Base-by-base conservation (phyloP, 2,329 filamentous ascomycete genomes). In the Colletotrichum incanum region DNA sequence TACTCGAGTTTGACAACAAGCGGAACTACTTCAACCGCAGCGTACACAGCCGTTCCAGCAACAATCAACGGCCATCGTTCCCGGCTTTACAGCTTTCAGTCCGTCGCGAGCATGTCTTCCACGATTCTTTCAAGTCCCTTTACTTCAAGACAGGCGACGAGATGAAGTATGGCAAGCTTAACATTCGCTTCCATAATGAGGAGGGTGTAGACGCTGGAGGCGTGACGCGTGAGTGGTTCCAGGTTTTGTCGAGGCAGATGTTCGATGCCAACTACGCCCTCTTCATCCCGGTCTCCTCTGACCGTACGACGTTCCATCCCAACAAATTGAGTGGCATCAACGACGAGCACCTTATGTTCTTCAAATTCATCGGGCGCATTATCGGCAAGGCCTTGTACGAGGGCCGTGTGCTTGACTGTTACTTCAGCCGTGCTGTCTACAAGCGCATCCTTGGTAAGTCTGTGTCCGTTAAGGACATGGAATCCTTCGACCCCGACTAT, bases 331-430 rank as follows among this genome's bases (percentile, higher is more conserved):
- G 96, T 82, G 92, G 92, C 55, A 92, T 98, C 88, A 99, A 99
- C 80, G 92, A 94, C 43, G 96, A 99, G 83, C 97, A 99, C 86
- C 84, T 98, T 72, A 91, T 94, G 86, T 99, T 98, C 89, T 99
- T 99, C 90, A 98, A 98, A 81, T 99, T 99, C 84, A 98, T 99
- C 78, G 96, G 96, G 52, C 94, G 96, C 61, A 95, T 99, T 83
- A 99, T 99, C 77, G 97, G 96, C 78, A 99, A 99, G 84, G 96
- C 96, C 47, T 88, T 99, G 60, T 99, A 98, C 82, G 97, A 99
- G 85, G 94, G 94, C 56, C 93, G 96, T 68, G 92, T 99, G 45
- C 91, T 99, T 39, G 96, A 99, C 82, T 99, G 96, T 83, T 97
- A 98, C 87, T 99, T 99, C 86, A 98, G 96, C 84, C 92, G 96